These are phyloP conservation scores for Aspergillus quadrilineatus DNA, from an alignment of 2,329 filamentous ascomycete species.

Conservation along the genomic window DNA sequence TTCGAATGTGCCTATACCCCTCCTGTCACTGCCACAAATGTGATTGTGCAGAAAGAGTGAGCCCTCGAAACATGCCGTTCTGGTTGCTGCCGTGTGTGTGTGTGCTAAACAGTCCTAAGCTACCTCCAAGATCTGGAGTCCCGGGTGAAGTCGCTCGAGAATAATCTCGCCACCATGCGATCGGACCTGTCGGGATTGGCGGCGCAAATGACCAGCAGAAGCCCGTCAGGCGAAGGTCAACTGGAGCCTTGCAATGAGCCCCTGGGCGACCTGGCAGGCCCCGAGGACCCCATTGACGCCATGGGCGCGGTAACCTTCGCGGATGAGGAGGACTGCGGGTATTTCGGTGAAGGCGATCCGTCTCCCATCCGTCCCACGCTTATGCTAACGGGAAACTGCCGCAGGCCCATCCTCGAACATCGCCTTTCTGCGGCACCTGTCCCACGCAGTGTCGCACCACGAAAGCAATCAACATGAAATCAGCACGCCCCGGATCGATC, in stretches of 20 bases:
- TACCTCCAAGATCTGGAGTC: conserved; percentile 20
- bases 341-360: conserved; percentile 41
- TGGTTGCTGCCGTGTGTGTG: too few relatives aligned
- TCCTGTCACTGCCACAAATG: conserved; percentile 36
- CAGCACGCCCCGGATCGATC: background rate
- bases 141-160: conserved; percentile 30
- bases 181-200: conserved; percentile 14
- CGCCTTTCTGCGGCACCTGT: conserved; percentile 26
- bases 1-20: conserved; percentile 48
- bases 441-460: conserved; percentile 18
- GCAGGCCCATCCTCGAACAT: conserved; percentile 28
- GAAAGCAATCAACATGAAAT: conserved; percentile 1
- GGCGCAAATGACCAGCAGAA: background rate
- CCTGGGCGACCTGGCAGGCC: conserved; percentile 17
- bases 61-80: background rate
- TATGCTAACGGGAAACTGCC: background rate
- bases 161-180: conserved; percentile 18
- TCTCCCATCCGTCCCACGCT: background rate
- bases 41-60: conserved; percentile 43
- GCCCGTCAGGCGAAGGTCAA: background rate
- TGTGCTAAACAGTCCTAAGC: background rate
- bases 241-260: too few relatives aligned
- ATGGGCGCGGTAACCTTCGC: conserved; percentile 39
- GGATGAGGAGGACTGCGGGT: conserved; percentile 38
- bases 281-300: conserved; percentile 33